A percentile compares a stretch with the other conserved stretches of the same genome.
These are phyloP conservation scores for Achaetomiella virescens DNA, from an alignment of 495 filamentous ascomycete genomes.

Conservation along the genomic window DNA sequence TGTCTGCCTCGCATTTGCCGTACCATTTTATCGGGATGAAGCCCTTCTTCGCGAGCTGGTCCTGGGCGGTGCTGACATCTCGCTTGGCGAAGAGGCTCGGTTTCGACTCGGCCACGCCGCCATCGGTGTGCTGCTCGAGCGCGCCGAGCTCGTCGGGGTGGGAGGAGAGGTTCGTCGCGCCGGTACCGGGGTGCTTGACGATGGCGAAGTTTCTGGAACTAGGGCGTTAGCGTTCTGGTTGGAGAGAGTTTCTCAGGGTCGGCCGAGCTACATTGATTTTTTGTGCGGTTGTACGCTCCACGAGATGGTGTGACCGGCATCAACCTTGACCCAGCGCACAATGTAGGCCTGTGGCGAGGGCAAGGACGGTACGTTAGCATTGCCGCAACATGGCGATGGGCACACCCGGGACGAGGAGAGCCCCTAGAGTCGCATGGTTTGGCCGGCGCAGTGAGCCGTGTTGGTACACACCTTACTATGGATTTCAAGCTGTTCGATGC, in stretches of 20 bases:
- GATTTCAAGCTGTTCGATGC: constrained; percentile 95
- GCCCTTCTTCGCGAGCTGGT: constrained; percentile 78
- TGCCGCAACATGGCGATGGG: background rate
- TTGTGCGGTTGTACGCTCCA: constrained; percentile 97
- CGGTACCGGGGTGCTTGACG: constrained; percentile 86
- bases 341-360: constrained; percentile 73
- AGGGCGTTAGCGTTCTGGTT: background rate
- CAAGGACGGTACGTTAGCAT: constrained; percentile 1
- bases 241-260: background rate
- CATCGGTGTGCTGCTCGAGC: constrained; percentile 42
- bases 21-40: constrained; percentile 82
- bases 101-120: constrained; percentile 35
- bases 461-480: constrained; percentile 79
- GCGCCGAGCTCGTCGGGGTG: constrained; percentile 40
- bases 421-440: background rate
- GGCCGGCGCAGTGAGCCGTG: too few species aligned
- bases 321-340: constrained; percentile 91
- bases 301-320: constrained; percentile 82
- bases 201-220: constrained; percentile 78
- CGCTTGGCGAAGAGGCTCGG: constrained; percentile 36
- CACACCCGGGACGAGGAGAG: background rate
- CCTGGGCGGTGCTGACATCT: constrained; percentile 59
- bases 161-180: constrained; percentile 48
- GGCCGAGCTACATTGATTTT: constrained; percentile 66
- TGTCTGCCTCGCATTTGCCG: constrained; percentile 93